Conservation (phyloP, 306 rosid genomes). For the Pterocarpus santalinus region DNA sequence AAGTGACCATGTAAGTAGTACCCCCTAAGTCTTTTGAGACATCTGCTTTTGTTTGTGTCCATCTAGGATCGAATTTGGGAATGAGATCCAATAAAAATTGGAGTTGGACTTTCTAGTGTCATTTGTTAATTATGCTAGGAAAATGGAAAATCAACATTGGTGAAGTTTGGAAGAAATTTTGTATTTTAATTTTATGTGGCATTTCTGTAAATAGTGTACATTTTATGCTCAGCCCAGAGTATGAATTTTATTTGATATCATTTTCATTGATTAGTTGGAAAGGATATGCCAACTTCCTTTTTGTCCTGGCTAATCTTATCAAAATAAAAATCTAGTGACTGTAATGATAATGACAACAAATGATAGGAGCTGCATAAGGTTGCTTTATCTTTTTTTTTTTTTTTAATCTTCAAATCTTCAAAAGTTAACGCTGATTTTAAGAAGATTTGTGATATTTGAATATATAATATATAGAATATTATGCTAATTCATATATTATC, state of each 20-base stretch:
- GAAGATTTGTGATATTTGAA: too few species aligned
- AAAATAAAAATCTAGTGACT: neutral
- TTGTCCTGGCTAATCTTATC: neutral
- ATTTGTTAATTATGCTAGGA: neutral
- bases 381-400: neutral
- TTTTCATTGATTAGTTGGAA: neutral
- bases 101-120: slow-evolving; percentile 12
- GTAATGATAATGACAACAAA: slow-evolving; percentile 16
- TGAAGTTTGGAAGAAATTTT: neutral
- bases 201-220: neutral
- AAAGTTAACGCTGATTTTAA: neutral
- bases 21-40: neutral
- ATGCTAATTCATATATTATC: too few species aligned
- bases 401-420: neutral
- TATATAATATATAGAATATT: too few species aligned
- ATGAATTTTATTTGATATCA: neutral
- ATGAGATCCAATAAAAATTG: slow-evolving; percentile 29
- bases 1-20: neutral
- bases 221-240: neutral
- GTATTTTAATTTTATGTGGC: neutral
- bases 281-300: neutral
- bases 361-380: neutral
- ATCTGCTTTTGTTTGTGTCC: neutral
- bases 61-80: slow-evolving; percentile 17
- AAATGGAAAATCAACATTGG: neutral